phyloP scores from a whole-genome alignment of 495 filamentous ascomycete species.

The Cercophora sp. region DNA sequence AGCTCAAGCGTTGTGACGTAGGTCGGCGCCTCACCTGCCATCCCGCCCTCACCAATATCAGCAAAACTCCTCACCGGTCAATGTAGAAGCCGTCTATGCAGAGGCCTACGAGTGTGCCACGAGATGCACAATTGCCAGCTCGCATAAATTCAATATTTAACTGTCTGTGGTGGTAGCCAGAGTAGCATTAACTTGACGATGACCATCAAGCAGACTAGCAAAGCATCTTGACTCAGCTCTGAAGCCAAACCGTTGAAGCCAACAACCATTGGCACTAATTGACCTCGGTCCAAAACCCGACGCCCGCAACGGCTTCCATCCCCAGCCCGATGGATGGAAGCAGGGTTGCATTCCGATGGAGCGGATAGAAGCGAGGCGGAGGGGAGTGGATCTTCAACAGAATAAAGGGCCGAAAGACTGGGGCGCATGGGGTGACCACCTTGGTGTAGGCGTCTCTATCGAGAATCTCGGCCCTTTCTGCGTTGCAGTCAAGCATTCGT shows the following conservation, averaged over 20 bases:
- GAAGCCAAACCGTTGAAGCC: not conserved
- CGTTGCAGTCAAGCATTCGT: not conserved
- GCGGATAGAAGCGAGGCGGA: not conserved
- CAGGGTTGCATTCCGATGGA: not conserved
- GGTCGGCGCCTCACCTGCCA: not conserved
- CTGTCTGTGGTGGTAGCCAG: not conserved
- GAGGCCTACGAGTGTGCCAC: not conserved
- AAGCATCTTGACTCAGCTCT: too few species aligned
- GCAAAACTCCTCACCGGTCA: not conserved
- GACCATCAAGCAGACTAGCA: too few species aligned
- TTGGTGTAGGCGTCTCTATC: not conserved
- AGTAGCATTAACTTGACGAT: not conserved
- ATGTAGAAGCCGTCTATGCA: too few species aligned
- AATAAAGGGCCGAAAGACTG: not conserved
- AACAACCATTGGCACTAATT: not conserved
- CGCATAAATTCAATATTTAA: not conserved
- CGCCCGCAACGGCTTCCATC: not conserved
- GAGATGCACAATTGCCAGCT: not conserved
- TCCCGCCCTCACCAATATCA: not conserved
- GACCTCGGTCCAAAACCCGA: not conserved
- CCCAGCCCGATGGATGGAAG: not conserved
- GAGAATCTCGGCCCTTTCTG: slow-evolving; percentile 1
- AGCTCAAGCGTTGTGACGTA: not conserved
- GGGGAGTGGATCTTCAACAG: not conserved
- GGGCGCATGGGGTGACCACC: not conserved